A percentile compares a stretch with the other conserved stretches of the same genome.
These are phyloP conservation scores for Termitomyces sp. DNA, from an alignment of 1,284 basidiomycete species.

Conservation along the genomic window DNA sequence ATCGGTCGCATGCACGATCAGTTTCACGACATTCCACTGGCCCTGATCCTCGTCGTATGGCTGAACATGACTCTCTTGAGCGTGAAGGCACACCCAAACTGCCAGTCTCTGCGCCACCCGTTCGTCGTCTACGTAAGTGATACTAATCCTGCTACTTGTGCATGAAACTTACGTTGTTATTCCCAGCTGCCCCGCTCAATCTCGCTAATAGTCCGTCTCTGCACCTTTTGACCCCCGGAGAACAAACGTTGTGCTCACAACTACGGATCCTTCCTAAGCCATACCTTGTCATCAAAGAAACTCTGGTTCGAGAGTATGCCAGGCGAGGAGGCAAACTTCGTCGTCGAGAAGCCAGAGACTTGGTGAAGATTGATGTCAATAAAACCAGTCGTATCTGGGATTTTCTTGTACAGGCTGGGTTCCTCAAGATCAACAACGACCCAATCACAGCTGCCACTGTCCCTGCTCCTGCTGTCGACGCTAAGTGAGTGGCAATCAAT, in stretches of 20 bases:
- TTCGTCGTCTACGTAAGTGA: slow-evolving; percentile 47
- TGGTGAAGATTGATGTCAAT: slow-evolving; percentile 90
- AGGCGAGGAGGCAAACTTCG: slow-evolving; percentile 83
- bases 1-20: slow-evolving; percentile 42
- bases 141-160: background rate
- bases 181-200: slow-evolving; percentile 70
- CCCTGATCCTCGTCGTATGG: slow-evolving; percentile 49
- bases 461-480: slow-evolving; percentile 24
- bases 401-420: slow-evolving; percentile 76
- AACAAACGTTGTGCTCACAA: slow-evolving; percentile 84
- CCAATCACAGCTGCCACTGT: slow-evolving; percentile 24
- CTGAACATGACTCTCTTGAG: slow-evolving; percentile 53
- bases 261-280: slow-evolving; percentile 88
- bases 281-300: slow-evolving; percentile 90
- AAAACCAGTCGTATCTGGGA: slow-evolving; percentile 90
- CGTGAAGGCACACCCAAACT: slow-evolving; percentile 54
- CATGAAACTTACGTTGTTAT: slow-evolving; percentile 1
- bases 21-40: slow-evolving; percentile 51
- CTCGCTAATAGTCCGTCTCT: slow-evolving; percentile 82
- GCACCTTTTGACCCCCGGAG: slow-evolving; percentile 81
- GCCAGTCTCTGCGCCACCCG: slow-evolving; percentile 27
- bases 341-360: slow-evolving; percentile 78
- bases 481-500: slow-evolving; percentile 19
- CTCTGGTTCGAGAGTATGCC: slow-evolving; percentile 86
- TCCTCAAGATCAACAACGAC: slow-evolving; percentile 58